Conservation (phyloP, 108 stramenopile species). For the Nitzschia palea region DNA sequence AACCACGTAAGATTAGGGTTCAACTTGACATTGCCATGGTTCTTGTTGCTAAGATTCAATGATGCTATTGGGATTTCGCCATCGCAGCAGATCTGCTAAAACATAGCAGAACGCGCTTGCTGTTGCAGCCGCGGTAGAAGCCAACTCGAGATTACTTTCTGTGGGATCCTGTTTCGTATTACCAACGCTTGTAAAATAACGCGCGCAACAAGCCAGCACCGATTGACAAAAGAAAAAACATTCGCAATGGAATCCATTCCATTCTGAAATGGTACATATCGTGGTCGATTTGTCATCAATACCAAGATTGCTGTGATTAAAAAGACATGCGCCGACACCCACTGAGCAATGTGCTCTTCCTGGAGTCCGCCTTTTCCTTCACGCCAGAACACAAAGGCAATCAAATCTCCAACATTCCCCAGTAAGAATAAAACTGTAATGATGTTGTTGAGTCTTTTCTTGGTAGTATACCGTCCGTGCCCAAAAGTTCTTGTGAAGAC, state of each 20-base stretch:
- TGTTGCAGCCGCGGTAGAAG: not conserved
- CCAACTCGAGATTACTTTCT: conserved; percentile 1
- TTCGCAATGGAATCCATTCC: conserved; percentile 7
- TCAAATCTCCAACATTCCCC: conserved; percentile 5
- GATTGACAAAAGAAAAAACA: conserved; percentile 7
- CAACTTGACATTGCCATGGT: not conserved
- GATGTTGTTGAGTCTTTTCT: not conserved
- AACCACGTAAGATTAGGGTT: not conserved
- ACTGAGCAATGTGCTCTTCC: conserved; percentile 5
- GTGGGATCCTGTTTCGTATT: not conserved
- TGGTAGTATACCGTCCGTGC: conserved; percentile 16
- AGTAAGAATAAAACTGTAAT: conserved; percentile 1
- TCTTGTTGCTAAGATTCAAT: not conserved
- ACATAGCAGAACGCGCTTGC: conserved; percentile 12
- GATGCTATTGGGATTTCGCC: conserved; percentile 1
- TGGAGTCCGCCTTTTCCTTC: conserved; percentile 2
- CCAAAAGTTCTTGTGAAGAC: not conserved
- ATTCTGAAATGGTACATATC: conserved; percentile 15
- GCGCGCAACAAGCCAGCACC: conserved; percentile 2
- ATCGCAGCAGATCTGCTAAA: conserved; percentile 6
- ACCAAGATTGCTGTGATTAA: conserved; percentile 1
- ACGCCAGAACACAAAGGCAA: conserved; percentile 15
- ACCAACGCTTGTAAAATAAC: conserved; percentile 2
- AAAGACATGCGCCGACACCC: conserved; percentile 5
- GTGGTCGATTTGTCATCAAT: conserved; percentile 9